phyloP scores from a whole-genome alignment of 116 monocot genomes.

The Zostera marina region DNA sequence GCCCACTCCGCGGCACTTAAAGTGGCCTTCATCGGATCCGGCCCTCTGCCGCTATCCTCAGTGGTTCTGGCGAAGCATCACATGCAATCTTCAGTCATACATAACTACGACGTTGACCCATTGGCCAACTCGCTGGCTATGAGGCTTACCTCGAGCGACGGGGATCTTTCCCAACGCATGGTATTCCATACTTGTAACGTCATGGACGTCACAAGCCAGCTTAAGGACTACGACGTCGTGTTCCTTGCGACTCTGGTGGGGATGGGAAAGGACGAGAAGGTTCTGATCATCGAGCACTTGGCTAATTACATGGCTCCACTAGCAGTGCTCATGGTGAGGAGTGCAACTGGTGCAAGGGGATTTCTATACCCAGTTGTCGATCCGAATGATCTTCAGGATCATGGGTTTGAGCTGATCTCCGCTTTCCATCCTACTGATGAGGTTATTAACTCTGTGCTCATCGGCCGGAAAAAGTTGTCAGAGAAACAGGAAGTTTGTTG shows the following conservation, averaged over 20 bases:
- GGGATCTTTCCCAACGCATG: slow-evolving; percentile 15
- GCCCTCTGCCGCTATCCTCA: slow-evolving; percentile 38
- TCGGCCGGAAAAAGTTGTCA: slow-evolving; percentile 21
- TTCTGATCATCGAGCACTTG: slow-evolving; percentile 35
- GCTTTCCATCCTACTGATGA: slow-evolving; percentile 55
- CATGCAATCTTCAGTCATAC: slow-evolving; percentile 15
- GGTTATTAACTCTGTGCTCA: slow-evolving; percentile 70
- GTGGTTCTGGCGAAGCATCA: slow-evolving; percentile 29
- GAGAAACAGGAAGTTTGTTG: too few relatives aligned
- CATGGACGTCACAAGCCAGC: slow-evolving; percentile 16
- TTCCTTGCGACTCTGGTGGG: slow-evolving; percentile 79
- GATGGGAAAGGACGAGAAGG: slow-evolving; percentile 31
- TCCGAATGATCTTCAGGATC: slow-evolving; percentile 11
- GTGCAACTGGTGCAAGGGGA: slow-evolving; percentile 49
- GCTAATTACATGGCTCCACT: slow-evolving; percentile 35
- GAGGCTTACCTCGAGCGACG: slow-evolving; percentile 15
- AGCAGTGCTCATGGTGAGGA: slow-evolving; percentile 53
- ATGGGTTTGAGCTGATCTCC: slow-evolving; percentile 46
- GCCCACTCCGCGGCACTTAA: slow-evolving; percentile 7
- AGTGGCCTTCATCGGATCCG: slow-evolving; percentile 43
- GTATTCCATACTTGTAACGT: slow-evolving; percentile 24
- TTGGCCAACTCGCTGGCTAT: slow-evolving; percentile 16
- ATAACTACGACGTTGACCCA: slow-evolving; percentile 43
- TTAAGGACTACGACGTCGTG: slow-evolving; percentile 43
- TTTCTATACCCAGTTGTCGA: slow-evolving; percentile 76